Percentiles rank a stretch among this genome's conserved stretches.
phyloP scores from a whole-genome alignment of 441 rosid species.

The Macaranga tanarius region DNA sequence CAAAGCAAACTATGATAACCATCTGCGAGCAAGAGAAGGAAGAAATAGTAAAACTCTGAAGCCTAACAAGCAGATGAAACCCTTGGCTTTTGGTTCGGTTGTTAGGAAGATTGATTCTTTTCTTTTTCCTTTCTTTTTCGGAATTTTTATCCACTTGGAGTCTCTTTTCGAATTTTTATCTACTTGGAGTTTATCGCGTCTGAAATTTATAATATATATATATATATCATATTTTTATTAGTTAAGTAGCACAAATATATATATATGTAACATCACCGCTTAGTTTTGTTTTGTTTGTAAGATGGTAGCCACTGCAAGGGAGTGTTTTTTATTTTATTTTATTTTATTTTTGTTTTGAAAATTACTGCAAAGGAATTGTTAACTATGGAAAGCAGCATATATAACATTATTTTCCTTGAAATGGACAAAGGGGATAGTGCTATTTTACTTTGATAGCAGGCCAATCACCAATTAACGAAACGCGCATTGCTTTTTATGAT shows the following conservation, averaged over 20 bases:
- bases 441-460: not conserved
- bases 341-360: too few species aligned
- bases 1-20: too few species aligned
- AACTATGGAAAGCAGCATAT: not conserved
- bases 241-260: too few species aligned
- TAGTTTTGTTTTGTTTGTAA: too few species aligned
- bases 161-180: too few species aligned
- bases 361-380: not conserved
- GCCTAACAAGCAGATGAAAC: not conserved
- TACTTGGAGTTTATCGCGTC: too few species aligned
- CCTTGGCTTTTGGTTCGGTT: not conserved
- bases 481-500: not conserved
- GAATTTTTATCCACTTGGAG: too few species aligned
- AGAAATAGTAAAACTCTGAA: not conserved
- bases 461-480: not conserved
- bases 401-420: not conserved
- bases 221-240: too few species aligned
- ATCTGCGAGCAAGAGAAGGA: not conserved
- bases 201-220: too few species aligned
- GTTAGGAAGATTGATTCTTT: not conserved
- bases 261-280: not conserved
- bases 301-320: not conserved
- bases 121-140: not conserved
- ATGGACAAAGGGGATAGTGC: not conserved
- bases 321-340: too few species aligned